phyloP scores from a whole-genome alignment of 768 basidiomycete genomes.

The Clavaria fumosa region DNA sequence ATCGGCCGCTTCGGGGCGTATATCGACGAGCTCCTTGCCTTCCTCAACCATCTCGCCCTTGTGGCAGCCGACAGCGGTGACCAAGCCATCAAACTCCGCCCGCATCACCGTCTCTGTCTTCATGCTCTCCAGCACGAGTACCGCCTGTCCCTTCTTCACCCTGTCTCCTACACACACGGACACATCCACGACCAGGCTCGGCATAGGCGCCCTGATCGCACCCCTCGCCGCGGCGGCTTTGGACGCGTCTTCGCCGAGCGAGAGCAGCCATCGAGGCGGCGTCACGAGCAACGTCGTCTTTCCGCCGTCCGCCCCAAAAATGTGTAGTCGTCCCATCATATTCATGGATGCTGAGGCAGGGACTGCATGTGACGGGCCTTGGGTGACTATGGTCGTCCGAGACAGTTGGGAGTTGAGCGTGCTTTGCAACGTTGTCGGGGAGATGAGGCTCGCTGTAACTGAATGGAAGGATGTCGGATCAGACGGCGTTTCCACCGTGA shows the following conservation, averaged over 20 bases:
- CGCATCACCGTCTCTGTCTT: constrained; percentile 90
- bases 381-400: constrained; percentile 61
- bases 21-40: constrained; percentile 61
- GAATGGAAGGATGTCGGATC: constrained; percentile 26
- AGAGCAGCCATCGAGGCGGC: constrained; percentile 54
- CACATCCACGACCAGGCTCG: constrained; percentile 86
- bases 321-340: constrained; percentile 60
- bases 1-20: constrained; percentile 28
- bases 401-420: constrained; percentile 34
- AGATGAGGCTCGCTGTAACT: constrained; percentile 40
- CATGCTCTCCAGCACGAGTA: constrained; percentile 89
- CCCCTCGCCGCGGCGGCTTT: constrained; percentile 44
- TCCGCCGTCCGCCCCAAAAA: constrained; percentile 48
- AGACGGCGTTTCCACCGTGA: constrained; percentile 28
- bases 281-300: constrained; percentile 56
- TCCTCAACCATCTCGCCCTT: constrained; percentile 91
- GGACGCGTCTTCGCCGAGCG: constrained; percentile 44
- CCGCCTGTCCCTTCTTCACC: constrained; percentile 67
- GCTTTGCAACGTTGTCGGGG: constrained; percentile 36
- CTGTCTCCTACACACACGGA: constrained; percentile 60
- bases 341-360: constrained; percentile 39
- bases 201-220: constrained; percentile 73
- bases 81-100: constrained; percentile 50
- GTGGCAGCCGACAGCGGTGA: constrained; percentile 56
- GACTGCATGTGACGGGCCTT: constrained; percentile 36